A percentile compares a stretch with the other conserved stretches of the same genome.
These are phyloP conservation scores for Beauveria asiatica DNA, from an alignment of 2,329 filamentous ascomycete genomes.

Conservation along the genomic window DNA sequence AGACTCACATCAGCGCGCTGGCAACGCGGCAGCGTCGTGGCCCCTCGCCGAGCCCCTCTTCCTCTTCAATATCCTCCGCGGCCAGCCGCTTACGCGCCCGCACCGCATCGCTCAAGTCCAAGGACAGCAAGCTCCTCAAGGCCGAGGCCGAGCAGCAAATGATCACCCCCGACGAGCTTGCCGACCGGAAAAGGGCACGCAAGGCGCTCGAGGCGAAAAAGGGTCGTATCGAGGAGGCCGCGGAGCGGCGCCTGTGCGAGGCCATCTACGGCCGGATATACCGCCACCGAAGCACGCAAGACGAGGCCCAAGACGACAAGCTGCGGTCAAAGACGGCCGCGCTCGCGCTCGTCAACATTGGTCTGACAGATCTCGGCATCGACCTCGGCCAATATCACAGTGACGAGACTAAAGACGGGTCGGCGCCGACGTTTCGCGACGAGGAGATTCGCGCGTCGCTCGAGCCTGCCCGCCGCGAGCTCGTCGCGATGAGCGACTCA, in stretches of 20 bases:
- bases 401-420: conserved; percentile 42
- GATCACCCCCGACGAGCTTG: conserved; percentile 80
- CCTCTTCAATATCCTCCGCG: conserved; percentile 44
- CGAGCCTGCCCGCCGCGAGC: conserved; percentile 56
- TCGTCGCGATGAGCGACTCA: conserved; percentile 77
- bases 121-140: conserved; percentile 38
- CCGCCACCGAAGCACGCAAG: conserved; percentile 82
- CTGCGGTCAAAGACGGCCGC: conserved; percentile 90
- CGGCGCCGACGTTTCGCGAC: conserved; percentile 22
- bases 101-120: conserved; percentile 44
- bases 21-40: conserved; percentile 67
- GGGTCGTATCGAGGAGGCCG: conserved; percentile 74
- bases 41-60: conserved; percentile 46
- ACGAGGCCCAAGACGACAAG: conserved; percentile 92
- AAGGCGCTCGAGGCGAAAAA: conserved; percentile 72
- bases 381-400: conserved; percentile 55
- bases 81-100: conserved; percentile 49
- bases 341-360: conserved; percentile 83
- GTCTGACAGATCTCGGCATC: conserved; percentile 73
- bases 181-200: conserved; percentile 68
- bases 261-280: conserved; percentile 83
- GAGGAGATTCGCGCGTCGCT: conserved; percentile 67
- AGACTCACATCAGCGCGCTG: conserved; percentile 76
- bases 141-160: conserved; percentile 62
- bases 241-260: conserved; percentile 79